These are phyloP conservation scores for Solanum microdontum DNA, from an alignment of 257 asterid genomes.

Conservation along the genomic window DNA sequence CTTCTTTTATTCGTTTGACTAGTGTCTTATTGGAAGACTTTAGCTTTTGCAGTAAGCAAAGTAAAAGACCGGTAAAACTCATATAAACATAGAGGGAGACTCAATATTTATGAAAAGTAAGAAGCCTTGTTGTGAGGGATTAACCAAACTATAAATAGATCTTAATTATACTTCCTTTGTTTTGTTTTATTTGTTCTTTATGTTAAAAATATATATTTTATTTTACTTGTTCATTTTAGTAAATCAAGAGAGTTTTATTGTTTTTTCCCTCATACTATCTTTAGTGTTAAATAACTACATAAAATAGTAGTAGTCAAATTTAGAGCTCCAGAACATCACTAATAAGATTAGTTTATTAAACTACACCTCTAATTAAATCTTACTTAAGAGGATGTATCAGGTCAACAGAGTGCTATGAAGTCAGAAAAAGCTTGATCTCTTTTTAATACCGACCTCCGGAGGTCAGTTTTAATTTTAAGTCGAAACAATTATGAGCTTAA, in stretches of 20 bases:
- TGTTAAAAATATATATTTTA: too few relatives aligned
- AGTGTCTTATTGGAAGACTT: not conserved
- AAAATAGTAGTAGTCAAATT: too few relatives aligned
- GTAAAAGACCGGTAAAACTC: not conserved
- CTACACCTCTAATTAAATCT: not conserved
- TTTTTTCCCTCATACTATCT: too few relatives aligned
- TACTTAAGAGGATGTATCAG: not conserved
- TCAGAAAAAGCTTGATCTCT: not conserved
- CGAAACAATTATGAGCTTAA: too few relatives aligned
- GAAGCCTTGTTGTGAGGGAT: not conserved
- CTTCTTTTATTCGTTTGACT: not conserved
- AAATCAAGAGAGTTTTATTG: too few relatives aligned
- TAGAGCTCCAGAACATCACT: too few relatives aligned
- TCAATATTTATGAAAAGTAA: not conserved
- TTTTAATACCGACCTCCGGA: not conserved
- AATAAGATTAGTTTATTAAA: too few relatives aligned
- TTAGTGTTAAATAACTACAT: too few relatives aligned
- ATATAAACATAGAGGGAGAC: not conserved
- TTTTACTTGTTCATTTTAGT: too few relatives aligned
- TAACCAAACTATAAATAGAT: not conserved
- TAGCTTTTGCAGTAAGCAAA: not conserved
- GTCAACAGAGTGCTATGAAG: not conserved
- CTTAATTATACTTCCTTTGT: not conserved
- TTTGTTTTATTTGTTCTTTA: not conserved
- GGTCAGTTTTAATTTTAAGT: not conserved